Evolutionary conservation across 345 rosid species (phyloP).

Genomic region (Hirschfeldia incana): DNA sequence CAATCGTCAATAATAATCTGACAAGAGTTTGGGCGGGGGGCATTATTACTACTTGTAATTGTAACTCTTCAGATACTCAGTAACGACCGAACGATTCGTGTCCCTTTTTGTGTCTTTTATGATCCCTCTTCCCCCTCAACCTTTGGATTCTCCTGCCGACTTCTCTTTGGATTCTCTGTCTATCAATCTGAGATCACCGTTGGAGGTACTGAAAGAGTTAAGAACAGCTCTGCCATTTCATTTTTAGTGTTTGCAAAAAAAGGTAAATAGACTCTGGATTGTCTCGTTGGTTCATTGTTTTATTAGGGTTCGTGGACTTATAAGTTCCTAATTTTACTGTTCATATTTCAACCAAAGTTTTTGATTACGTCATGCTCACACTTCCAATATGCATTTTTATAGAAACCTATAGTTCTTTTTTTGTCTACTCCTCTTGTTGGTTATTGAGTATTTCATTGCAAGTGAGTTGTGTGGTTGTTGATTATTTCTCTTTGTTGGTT

Average conservation of each 20-base stretch:
- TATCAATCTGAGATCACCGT: not conserved
- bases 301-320: not conserved
- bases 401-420: not conserved
- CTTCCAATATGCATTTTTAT: not conserved
- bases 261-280: not conserved
- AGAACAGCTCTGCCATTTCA: slow-evolving; percentile 2
- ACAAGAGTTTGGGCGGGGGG: not conserved
- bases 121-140: not conserved
- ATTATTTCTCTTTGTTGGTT: not conserved
- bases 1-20: not conserved
- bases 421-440: not conserved
- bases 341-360: not conserved
- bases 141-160: not conserved
- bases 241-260: slow-evolving; percentile 10
- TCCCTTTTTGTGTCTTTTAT: not conserved
- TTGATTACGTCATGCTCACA: not conserved
- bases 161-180: not conserved
- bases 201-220: not conserved
- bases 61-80: not conserved
- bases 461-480: not conserved
- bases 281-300: not conserved
- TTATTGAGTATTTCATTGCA: not conserved
- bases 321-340: not conserved
- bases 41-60: not conserved
- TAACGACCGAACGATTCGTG: not conserved